Evolutionary conservation across 495 filamentous ascomycete genomes (phyloP).

Genomic region (Lasiosphaeria ovina): DNA sequence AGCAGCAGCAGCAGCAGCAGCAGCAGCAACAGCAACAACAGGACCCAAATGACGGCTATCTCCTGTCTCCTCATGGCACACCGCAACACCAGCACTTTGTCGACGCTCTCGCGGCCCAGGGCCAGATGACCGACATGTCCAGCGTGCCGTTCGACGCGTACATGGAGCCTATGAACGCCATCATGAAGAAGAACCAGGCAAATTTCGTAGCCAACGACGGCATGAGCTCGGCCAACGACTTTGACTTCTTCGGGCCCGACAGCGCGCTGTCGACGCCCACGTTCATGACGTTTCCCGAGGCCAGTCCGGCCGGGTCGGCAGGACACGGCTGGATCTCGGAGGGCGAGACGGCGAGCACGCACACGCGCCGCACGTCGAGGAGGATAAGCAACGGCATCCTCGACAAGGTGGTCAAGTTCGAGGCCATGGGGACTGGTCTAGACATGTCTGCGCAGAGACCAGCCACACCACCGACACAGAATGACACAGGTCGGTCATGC

Average conservation of each 20-base stretch:
- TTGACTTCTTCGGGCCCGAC: constrained; percentile 39
- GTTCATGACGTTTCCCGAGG: constrained; percentile 44
- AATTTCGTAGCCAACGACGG: constrained; percentile 26
- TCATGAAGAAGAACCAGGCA: constrained; percentile 44
- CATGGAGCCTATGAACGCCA: constrained; percentile 39
- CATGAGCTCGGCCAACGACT: constrained; percentile 33
- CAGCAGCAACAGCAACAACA: constrained; percentile 17
- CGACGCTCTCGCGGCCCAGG: constrained; percentile 30
- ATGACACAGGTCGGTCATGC: constrained; percentile 41
- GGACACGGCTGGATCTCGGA: constrained; percentile 47
- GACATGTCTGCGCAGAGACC: constrained; percentile 44
- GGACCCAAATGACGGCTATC: constrained; percentile 35
- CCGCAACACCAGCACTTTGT: constrained; percentile 46
- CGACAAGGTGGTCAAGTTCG: constrained; percentile 52
- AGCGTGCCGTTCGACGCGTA: constrained; percentile 40
- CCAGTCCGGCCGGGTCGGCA: constrained; percentile 32
- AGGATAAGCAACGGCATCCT: constrained; percentile 55
- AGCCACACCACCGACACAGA: constrained; percentile 57
- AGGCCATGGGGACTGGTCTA: constrained; percentile 36
- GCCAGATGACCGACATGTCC: constrained; percentile 30
- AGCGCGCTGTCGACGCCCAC: constrained; percentile 46
- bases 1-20: constrained; percentile 16
- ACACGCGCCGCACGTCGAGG: constrained; percentile 37
- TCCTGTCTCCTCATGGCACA: constrained; percentile 48
- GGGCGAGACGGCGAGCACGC: constrained; percentile 36